Percentiles rank a stretch among this genome's conserved stretches.
These are phyloP conservation scores for Thermomucor indicae-seudaticae DNA, from an alignment of 371 early-diverging fungal genomes.

Conservation along the genomic window DNA sequence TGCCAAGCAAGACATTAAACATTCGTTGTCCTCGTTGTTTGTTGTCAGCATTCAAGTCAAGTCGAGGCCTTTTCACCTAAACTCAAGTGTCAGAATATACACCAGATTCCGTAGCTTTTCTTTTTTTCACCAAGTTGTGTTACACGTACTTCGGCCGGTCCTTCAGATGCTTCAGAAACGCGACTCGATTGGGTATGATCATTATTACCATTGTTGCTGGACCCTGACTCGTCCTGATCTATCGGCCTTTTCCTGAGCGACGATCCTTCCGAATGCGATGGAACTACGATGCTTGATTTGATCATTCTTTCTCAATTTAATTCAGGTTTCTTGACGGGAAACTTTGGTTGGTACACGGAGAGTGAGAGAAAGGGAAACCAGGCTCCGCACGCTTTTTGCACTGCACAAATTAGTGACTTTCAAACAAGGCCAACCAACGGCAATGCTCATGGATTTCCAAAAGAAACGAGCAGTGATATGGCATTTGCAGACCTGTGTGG, in stretches of 20 bases:
- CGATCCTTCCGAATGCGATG: conserved; percentile 8
- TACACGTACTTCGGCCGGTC: conserved; percentile 1
- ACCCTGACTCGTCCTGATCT: conserved; percentile 12
- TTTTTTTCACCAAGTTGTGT: background rate
- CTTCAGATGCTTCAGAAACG: background rate
- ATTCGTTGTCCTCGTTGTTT: conserved; percentile 47
- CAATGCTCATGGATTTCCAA: too few relatives aligned
- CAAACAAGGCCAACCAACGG: too few relatives aligned
- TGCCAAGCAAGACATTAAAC: conserved; percentile 54
- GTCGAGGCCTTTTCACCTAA: conserved; percentile 7
- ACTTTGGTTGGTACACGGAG: too few relatives aligned
- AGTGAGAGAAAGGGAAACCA: too few relatives aligned
- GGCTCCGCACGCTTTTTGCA: too few relatives aligned
- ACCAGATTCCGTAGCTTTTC: background rate
- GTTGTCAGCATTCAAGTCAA: conserved; percentile 6
- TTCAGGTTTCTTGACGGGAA: too few relatives aligned
- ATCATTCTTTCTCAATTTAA: conserved; percentile 15
- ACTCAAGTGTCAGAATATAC: background rate
- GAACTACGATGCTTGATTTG: conserved; percentile 31
- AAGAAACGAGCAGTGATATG: conserved; percentile 6
- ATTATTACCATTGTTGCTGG: too few relatives aligned
- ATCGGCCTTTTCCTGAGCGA: conserved; percentile 17
- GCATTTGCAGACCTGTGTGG: conserved; percentile 9
- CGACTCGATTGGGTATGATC: background rate
- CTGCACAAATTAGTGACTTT: too few relatives aligned